phyloP scores from a whole-genome alignment of 2,329 filamentous ascomycete genomes.

The Cadophora malorum region DNA sequence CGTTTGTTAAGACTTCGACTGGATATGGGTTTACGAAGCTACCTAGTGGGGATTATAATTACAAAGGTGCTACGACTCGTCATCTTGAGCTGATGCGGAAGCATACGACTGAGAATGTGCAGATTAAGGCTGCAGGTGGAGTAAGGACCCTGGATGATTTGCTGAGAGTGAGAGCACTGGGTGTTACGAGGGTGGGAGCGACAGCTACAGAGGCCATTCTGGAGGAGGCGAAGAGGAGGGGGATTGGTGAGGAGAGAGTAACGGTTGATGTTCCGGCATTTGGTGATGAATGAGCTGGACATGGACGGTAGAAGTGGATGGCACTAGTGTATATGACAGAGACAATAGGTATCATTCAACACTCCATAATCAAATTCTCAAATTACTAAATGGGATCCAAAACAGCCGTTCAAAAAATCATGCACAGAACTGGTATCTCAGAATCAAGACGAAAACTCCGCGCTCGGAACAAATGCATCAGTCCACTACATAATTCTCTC shows the following conservation, averaged over 20 bases:
- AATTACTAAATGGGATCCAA: constrained; percentile 3
- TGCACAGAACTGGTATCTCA: constrained; percentile 12
- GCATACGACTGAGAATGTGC: constrained; percentile 51
- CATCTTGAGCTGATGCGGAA: constrained; percentile 62
- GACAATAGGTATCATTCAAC: constrained; percentile 7
- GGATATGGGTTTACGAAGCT: constrained; percentile 67
- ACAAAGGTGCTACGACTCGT: constrained; percentile 57
- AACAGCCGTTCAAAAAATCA: background rate
- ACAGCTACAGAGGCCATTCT: constrained; percentile 61
- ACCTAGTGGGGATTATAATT: constrained; percentile 56
- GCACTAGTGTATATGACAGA: background rate
- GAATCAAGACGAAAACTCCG: constrained; percentile 16
- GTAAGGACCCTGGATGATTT: constrained; percentile 63
- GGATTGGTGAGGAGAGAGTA: constrained; percentile 47
- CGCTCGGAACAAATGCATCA: constrained; percentile 11
- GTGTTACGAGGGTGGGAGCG: constrained; percentile 61
- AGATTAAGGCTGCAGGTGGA: constrained; percentile 65
- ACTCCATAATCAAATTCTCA: background rate
- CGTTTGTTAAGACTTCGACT: constrained; percentile 66
- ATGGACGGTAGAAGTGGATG: too few species aligned
- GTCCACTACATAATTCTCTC: background rate
- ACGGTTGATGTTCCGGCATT: constrained; percentile 29
- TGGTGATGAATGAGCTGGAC: background rate
- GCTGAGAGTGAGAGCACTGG: constrained; percentile 58
- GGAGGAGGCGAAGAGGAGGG: constrained; percentile 58